Base-by-base conservation (phyloP, 2,329 filamentous ascomycete species). In the Trichoderma koningiopsis region DNA sequence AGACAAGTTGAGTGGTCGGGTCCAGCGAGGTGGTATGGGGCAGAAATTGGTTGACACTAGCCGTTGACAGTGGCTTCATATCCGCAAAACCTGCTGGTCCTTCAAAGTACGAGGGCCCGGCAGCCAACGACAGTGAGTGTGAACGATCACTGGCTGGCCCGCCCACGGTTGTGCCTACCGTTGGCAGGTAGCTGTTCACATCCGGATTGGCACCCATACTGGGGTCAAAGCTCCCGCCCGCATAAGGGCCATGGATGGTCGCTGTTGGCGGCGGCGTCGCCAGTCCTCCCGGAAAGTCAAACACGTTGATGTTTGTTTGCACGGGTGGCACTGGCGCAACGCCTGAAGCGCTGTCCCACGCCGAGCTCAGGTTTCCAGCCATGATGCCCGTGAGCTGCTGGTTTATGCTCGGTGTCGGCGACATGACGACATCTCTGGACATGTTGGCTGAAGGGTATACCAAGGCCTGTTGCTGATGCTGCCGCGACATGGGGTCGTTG, bases 211-310 rank as follows among this genome's bases (percentile, higher is more conserved):
- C 61, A 31, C 76, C 74, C 74, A 80, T 76, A 69, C 69, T 73
- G 60, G 78, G 75, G 61, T 85, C 83, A 74, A 86, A 86, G 70
- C 80, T 80, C 70, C 81, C 81, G 19, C 78, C 74, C 53, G 82
- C 79, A 72, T 85, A 86, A 0, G 82, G 81, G 47, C 80, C 80
- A 29, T 84, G 81, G 16, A 88, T 77, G 1, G 82, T 82, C 1
- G 85, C 86, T 2, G 84, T 86, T 5, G 85, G 86, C 4, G 87
- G 87, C 29, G 87, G 87, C 6, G 87, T 89, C 33, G 83, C 83
- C 22, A 89, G 83, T 2, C 85, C 86, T 70, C 83, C 82, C 24
- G 82, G 78, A 71, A 85, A 86, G 71, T 87, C 85, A 27, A 87
- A 80, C 31, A 87, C 76, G 43, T 79, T 80, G 55, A 74, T 79